Evolutionary conservation across 2,329 filamentous ascomycete species (phyloP).

Genomic region (Ilyonectria mors-panacis): DNA sequence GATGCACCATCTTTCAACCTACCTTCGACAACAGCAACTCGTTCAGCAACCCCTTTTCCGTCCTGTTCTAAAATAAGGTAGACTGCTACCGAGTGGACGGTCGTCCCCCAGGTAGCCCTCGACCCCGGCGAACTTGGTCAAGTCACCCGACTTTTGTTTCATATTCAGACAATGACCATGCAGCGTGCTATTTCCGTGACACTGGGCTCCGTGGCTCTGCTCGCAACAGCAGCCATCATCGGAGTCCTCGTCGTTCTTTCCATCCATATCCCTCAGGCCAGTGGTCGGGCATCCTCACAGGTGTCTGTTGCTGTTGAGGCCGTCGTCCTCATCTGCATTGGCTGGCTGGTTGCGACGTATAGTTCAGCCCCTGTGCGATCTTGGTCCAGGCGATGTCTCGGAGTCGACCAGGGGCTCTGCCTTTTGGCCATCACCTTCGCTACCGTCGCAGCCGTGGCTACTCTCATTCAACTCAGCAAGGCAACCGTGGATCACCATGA

Average conservation of each 20-base stretch:
- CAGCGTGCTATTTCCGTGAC: constrained; percentile 37
- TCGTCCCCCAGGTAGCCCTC: constrained; percentile 15
- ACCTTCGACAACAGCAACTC: constrained; percentile 10
- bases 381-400: constrained; percentile 44
- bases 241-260: constrained; percentile 41
- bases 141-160: constrained; percentile 15
- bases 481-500: constrained; percentile 34
- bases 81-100: constrained; percentile 16
- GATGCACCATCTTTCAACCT: constrained; percentile 20
- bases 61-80: neutral
- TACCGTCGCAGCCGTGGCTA: constrained; percentile 60
- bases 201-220: constrained; percentile 41
- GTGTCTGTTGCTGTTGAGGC: constrained; percentile 50
- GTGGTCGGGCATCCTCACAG: constrained; percentile 44
- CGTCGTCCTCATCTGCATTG: constrained; percentile 44
- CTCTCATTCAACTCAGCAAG: constrained; percentile 57
- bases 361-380: constrained; percentile 39
- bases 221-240: constrained; percentile 41
- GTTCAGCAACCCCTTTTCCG: neutral
- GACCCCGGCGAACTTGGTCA: constrained; percentile 27
- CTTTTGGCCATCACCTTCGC: constrained; percentile 61
- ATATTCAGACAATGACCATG: constrained; percentile 34
- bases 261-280: constrained; percentile 37
- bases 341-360: constrained; percentile 54
- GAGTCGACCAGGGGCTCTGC: constrained; percentile 46